Conservation (phyloP, 129 eudicot species). For the Flaveria sonorensis region DNA sequence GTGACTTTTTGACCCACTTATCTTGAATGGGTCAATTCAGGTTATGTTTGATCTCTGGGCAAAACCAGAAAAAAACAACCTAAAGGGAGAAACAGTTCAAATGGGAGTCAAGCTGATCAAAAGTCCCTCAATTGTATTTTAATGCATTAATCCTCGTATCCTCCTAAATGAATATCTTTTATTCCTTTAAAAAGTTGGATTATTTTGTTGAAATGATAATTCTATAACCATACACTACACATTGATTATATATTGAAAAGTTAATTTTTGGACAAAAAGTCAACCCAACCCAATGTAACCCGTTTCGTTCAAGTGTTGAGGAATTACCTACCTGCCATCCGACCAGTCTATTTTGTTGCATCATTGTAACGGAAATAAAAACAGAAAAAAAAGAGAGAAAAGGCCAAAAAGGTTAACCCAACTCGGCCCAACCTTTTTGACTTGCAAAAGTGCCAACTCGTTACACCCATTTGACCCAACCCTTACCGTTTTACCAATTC, state of each 20-base stretch:
- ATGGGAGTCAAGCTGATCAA: background rate
- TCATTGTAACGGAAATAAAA: background rate
- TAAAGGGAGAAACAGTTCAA: background rate
- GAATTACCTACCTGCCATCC: background rate
- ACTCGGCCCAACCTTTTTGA: background rate
- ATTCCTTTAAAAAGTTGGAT: background rate
- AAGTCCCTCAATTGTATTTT: background rate
- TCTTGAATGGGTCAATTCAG: background rate
- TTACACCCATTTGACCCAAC: background rate
- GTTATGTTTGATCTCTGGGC: background rate
- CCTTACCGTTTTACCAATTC: background rate
- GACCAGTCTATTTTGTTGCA: background rate
- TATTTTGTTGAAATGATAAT: background rate
- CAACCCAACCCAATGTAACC: background rate
- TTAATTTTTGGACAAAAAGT: background rate
- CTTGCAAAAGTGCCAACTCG: background rate
- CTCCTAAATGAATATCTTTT: background rate
- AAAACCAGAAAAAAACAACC: background rate
- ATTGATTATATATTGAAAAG: too few species aligned
- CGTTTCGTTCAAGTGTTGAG: background rate
- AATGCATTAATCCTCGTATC: background rate
- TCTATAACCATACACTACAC: background rate
- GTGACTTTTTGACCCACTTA: background rate
- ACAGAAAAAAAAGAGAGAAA: background rate
- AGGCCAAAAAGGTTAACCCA: background rate